phyloP scores from a whole-genome alignment of 225 moss, liverwort and hornwort species.

The Pleurozium schreberi region DNA sequence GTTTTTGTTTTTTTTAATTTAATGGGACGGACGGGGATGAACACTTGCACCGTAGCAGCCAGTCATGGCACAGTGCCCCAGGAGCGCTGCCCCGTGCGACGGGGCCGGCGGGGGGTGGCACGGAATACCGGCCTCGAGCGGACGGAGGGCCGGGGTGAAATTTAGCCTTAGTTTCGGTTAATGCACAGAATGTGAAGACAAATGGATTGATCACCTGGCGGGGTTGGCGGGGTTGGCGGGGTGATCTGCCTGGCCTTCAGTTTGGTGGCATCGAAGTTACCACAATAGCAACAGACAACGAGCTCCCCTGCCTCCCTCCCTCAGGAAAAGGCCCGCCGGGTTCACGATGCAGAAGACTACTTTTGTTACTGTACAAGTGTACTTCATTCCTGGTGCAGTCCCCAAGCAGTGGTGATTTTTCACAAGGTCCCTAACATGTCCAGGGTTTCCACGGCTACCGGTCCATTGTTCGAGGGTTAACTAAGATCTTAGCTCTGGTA shows the following conservation, averaged over 20 bases:
- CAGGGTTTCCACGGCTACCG: too few relatives aligned
- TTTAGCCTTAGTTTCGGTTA: neutral
- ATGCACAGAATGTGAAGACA: neutral
- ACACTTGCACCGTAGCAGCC: conserved; percentile 10
- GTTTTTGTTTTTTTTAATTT: neutral
- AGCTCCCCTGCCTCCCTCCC: neutral
- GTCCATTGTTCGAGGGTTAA: too few relatives aligned
- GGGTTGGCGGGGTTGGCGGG: too few relatives aligned
- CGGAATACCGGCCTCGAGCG: neutral
- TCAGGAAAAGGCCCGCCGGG: neutral
- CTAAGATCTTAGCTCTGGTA: too few relatives aligned
- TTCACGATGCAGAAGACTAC: neutral
- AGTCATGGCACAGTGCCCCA: conserved; percentile 11
- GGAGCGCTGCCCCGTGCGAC: neutral
- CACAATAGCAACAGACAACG: neutral
- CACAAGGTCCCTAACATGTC: too few relatives aligned
- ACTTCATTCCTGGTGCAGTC: conserved; percentile 3
- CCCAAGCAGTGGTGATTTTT: too few relatives aligned
- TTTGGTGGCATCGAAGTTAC: conserved; percentile 1
- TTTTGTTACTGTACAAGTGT: neutral
- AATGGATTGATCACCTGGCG: neutral
- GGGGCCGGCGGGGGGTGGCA: too few relatives aligned
- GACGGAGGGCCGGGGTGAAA: neutral
- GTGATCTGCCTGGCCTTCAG: neutral
- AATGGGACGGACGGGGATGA: neutral